These are phyloP conservation scores for Fragilariopsis cylindrus DNA, from an alignment of 108 stramenopile species.

Conservation along the genomic window DNA sequence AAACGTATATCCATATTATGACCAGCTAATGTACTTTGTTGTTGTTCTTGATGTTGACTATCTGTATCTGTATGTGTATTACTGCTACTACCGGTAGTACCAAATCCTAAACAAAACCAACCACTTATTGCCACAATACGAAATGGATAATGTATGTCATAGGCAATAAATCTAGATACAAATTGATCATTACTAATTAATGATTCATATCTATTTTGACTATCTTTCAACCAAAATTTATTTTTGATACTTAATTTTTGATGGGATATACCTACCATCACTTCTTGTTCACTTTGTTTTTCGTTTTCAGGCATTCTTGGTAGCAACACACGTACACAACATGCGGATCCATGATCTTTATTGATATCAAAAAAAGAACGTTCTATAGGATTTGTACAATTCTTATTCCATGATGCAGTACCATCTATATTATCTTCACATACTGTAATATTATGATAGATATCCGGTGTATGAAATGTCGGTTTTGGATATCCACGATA, in stretches of 20 bases:
- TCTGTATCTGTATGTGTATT: neutral
- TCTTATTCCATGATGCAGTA: neutral
- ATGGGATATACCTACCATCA: conserved; percentile 8
- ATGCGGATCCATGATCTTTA: neutral
- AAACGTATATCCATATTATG: neutral
- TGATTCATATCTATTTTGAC: neutral
- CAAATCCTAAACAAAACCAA: conserved; percentile 24
- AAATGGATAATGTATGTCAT: neutral
- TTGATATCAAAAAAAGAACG: neutral
- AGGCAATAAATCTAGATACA: conserved; percentile 7
- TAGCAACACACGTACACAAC: neutral
- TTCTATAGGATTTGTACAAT: neutral
- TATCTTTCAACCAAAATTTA: conserved; percentile 4
- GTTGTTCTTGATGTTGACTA: too few relatives aligned
- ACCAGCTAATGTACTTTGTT: neutral
- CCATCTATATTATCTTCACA: neutral
- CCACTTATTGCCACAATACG: neutral
- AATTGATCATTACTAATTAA: neutral
- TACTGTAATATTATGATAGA: neutral
- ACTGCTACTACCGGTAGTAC: neutral
- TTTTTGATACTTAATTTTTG: neutral
- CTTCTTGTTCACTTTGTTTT: neutral
- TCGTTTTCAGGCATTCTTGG: neutral
- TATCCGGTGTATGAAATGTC: conserved; percentile 5
- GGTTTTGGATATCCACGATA: neutral